Base-by-base conservation (phyloP, 768 basidiomycete genomes). In the Exsudoporus frostii region DNA sequence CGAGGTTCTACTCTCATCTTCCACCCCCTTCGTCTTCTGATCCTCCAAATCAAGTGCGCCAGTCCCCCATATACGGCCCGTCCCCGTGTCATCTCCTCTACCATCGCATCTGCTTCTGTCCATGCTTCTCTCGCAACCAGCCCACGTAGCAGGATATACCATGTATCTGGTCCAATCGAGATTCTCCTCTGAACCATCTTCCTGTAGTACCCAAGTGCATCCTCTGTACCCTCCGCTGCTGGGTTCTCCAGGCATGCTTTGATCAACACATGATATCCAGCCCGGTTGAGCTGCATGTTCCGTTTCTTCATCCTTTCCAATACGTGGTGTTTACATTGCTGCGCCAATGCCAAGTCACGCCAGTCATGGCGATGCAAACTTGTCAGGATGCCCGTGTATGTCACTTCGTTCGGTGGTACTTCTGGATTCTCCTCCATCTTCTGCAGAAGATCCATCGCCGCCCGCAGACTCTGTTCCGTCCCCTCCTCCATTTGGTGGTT, bases 341-440 rank as follows among this genome's bases (percentile, higher is more conserved):
- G 73, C 15, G 76, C 74, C 38, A 76, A 69, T 27, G 70, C 59
- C 6, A 73, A 58, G 22, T 79, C 67, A 50, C 81, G 61, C 76
- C 83, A 82, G 9, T 71, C 60, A 15, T 79, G 81, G 27, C 84
- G 79, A 64, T 89, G 81, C 57, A 95, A 75, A 5, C 85, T 88
- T 8, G 84, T 74, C 44, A 97, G 75, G 45, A 97, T 74, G 2
- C 84, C 76, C 0, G 92, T 94, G 70, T 93, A 98, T 27, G 91
- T 93, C 56, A 92, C 78, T 54, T 83, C 82, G 64, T 88, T 95
- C 1, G 91, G 87, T 42, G 67, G 67, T 24, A 74, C 67, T 5
- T 73, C 66, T 4, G 73, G 68, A 48, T 78, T 71, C 48, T 74
- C 69, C 67, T 92, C 93, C 90, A 98, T 93, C 63, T 76, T 78